Percentiles rank a stretch among this genome's conserved stretches.
phyloP scores from a whole-genome alignment of 495 filamentous ascomycete genomes.

The Penicillium psychrofluorescens region DNA sequence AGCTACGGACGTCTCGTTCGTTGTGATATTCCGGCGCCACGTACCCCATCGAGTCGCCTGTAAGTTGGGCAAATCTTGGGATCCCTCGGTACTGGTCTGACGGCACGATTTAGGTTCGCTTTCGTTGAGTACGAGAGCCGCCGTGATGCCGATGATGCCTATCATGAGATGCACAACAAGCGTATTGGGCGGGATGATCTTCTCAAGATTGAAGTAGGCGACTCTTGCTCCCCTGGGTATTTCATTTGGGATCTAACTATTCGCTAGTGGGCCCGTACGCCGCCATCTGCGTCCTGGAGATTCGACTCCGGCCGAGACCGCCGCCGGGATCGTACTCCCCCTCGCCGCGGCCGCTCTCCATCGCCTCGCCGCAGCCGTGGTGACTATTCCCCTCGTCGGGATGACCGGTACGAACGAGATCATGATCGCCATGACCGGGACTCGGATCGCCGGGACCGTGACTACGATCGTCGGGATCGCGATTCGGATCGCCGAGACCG shows the following conservation, averaged over 20 bases:
- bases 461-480: slow-evolving; percentile 72
- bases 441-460: slow-evolving; percentile 56
- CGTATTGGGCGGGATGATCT: slow-evolving; percentile 93
- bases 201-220: slow-evolving; percentile 89
- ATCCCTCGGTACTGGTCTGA: slow-evolving; percentile 8
- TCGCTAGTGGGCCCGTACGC: slow-evolving; percentile 90
- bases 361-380: slow-evolving; percentile 70
- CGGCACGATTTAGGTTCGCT: slow-evolving; percentile 62
- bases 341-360: slow-evolving; percentile 65
- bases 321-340: slow-evolving; percentile 71
- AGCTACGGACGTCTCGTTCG: slow-evolving; percentile 98
- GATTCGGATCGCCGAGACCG: slow-evolving; percentile 52
- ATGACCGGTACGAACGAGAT: slow-evolving; percentile 78
- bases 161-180: slow-evolving; percentile 99
- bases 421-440: slow-evolving; percentile 64
- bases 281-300: slow-evolving; percentile 95
- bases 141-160: slow-evolving; percentile 97
- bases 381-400: slow-evolving; percentile 85
- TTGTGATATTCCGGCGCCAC: slow-evolving; percentile 95
- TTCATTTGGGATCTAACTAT: slow-evolving; percentile 5
- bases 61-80: slow-evolving; percentile 44
- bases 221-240: background rate
- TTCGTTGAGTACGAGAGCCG: slow-evolving; percentile 99
- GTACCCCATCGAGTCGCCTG: slow-evolving; percentile 88
- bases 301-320: slow-evolving; percentile 84